These are phyloP conservation scores for Chrysanthemum lavandulifolium DNA, from an alignment of 129 eudicot genomes.

Conservation along the genomic window DNA sequence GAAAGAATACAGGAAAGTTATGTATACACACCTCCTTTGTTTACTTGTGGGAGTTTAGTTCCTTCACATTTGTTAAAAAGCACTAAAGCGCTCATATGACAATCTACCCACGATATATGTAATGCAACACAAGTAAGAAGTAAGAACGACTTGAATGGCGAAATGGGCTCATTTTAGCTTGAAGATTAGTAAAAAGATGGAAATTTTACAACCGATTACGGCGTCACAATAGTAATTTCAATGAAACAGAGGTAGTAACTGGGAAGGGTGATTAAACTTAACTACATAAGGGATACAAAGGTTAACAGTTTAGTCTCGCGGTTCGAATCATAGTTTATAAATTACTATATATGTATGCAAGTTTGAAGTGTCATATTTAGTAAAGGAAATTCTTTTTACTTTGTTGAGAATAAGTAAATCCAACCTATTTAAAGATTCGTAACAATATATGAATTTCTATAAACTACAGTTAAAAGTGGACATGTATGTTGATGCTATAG, in stretches of 20 bases:
- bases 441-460: too few relatives aligned
- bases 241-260: slow-evolving; percentile 3
- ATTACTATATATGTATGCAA: slow-evolving; percentile 2
- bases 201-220: neutral
- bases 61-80: slow-evolving; percentile 93
- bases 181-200: neutral
- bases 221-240: neutral
- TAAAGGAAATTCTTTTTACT: neutral
- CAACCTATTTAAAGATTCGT: too few relatives aligned
- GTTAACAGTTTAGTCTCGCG: neutral
- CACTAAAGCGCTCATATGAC: slow-evolving; percentile 94
- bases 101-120: slow-evolving; percentile 62
- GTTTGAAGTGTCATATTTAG: neutral
- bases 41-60: slow-evolving; percentile 92
- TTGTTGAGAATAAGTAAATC: too few relatives aligned
- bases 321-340: slow-evolving; percentile 6
- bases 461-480: too few relatives aligned
- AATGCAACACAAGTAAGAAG: neutral
- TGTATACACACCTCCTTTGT: slow-evolving; percentile 70
- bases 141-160: neutral
- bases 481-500: too few relatives aligned
- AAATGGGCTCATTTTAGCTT: too few relatives aligned
- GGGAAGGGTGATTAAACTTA: neutral
- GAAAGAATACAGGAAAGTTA: neutral
- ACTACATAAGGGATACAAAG: neutral